These are phyloP conservation scores for Withania somnifera DNA, from an alignment of 305 asterid species.

Conservation along the genomic window DNA sequence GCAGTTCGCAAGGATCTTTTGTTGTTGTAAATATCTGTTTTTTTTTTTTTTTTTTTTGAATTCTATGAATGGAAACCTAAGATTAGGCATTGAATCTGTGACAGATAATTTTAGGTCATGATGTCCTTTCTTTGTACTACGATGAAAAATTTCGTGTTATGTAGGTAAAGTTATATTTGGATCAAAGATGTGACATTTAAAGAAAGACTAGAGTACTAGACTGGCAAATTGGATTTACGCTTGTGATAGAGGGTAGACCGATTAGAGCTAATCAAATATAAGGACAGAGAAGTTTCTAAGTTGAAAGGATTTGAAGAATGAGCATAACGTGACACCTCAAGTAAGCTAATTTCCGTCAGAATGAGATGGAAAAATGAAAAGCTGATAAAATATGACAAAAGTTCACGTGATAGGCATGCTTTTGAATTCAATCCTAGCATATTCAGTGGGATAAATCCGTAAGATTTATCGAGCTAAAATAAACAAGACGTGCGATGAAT, in stretches of 20 bases:
- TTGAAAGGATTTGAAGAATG: neutral
- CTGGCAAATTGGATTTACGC: neutral
- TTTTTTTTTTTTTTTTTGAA: neutral
- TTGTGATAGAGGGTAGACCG: neutral
- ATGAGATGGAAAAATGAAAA: neutral
- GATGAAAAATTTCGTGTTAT: neutral
- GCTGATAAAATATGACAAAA: neutral
- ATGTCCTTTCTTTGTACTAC: neutral
- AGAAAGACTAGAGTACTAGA: neutral
- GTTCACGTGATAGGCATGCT: fast-evolving
- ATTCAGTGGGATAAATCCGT: neutral
- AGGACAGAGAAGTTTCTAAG: neutral
- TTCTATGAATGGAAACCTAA: neutral
- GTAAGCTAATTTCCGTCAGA: neutral
- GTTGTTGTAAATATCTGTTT: neutral
- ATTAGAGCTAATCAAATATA: neutral
- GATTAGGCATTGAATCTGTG: neutral
- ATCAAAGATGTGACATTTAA: neutral
- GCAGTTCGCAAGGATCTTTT: neutral
- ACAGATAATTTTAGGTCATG: neutral
- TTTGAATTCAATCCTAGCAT: neutral
- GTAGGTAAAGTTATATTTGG: neutral
- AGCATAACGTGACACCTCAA: neutral
- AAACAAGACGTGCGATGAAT: neutral
- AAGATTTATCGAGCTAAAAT: neutral